These are phyloP conservation scores for Colletotrichum euphorbiae DNA, from an alignment of 2,329 filamentous ascomycete genomes.

Conservation along the genomic window DNA sequence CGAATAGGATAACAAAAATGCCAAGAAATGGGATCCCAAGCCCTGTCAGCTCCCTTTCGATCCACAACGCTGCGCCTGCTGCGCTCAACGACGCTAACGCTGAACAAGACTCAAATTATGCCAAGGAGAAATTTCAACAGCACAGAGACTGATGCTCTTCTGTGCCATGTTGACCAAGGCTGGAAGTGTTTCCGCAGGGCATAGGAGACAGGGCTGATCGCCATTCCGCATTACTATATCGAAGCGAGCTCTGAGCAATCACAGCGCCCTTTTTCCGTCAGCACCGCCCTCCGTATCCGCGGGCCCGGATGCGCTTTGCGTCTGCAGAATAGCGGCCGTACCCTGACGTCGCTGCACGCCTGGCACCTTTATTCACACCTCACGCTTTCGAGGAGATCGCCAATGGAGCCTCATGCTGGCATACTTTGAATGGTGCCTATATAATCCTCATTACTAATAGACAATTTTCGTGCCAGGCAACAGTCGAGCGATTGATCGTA, in stretches of 20 bases:
- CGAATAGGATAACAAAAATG: slow-evolving; percentile 20
- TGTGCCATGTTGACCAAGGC: background rate
- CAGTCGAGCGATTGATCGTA: background rate
- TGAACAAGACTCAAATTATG: background rate
- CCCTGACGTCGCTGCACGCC: background rate
- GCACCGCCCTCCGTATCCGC: background rate
- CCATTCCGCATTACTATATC: too few relatives aligned
- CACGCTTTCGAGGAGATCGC: too few relatives aligned
- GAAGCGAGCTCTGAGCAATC: too few relatives aligned
- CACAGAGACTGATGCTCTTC: background rate
- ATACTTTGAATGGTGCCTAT: too few relatives aligned
- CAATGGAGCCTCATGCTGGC: too few relatives aligned
- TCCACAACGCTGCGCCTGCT: background rate
- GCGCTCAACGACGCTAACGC: background rate
- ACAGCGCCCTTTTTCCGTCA: background rate
- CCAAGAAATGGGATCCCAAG: slow-evolving; percentile 7
- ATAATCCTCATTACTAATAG: background rate
- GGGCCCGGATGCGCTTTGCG: slow-evolving; percentile 12
- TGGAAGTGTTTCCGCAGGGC: background rate
- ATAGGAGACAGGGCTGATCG: too few relatives aligned
- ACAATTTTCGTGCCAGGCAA: background rate
- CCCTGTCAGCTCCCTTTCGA: background rate
- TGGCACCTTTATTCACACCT: background rate
- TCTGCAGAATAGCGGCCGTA: background rate
- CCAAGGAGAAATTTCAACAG: background rate